These are phyloP conservation scores for Stachybotrys elegans DNA, from an alignment of 2,329 filamentous ascomycete species.

Conservation along the genomic window DNA sequence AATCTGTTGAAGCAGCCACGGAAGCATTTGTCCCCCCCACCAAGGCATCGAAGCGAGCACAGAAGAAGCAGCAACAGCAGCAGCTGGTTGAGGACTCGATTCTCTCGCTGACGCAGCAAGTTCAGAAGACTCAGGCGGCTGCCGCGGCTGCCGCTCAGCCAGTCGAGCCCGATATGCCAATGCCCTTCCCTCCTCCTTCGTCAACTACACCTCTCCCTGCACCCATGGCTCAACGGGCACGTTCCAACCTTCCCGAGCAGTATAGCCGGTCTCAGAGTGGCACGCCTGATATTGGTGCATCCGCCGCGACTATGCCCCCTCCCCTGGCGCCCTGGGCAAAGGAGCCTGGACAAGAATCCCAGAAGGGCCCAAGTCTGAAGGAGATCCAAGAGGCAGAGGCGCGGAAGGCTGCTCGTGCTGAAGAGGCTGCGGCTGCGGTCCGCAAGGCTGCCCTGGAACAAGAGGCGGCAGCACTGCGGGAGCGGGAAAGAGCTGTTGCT, in stretches of 20 bases:
- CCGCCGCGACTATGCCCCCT: constrained; percentile 45
- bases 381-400: constrained; percentile 97
- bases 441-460: constrained; percentile 77
- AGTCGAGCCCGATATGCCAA: constrained; percentile 60
- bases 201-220: constrained; percentile 81
- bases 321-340: constrained; percentile 94
- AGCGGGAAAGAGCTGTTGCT: constrained; percentile 54
- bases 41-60: constrained; percentile 21
- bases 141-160: constrained; percentile 41
- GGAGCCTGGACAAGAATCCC: constrained; percentile 62
- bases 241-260: constrained; percentile 77
- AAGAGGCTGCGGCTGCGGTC: constrained; percentile 72
- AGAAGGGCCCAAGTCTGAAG: constrained; percentile 86
- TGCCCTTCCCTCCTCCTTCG: constrained; percentile 67
- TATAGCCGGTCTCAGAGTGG: constrained; percentile 68
- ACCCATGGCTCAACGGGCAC: constrained; percentile 78
- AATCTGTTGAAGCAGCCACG: constrained; percentile 7
- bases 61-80: constrained; percentile 29
- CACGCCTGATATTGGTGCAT: constrained; percentile 57
- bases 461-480: constrained; percentile 57
- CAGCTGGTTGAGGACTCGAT: constrained; percentile 23
- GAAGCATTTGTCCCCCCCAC: constrained; percentile 12
- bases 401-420: constrained; percentile 82
- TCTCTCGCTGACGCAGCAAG: constrained; percentile 76
- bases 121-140: constrained; percentile 65